Evolutionary conservation across 805 yeast genomes (phyloP).

Genomic region (Cyberlindnera xishuangbannaensis): DNA sequence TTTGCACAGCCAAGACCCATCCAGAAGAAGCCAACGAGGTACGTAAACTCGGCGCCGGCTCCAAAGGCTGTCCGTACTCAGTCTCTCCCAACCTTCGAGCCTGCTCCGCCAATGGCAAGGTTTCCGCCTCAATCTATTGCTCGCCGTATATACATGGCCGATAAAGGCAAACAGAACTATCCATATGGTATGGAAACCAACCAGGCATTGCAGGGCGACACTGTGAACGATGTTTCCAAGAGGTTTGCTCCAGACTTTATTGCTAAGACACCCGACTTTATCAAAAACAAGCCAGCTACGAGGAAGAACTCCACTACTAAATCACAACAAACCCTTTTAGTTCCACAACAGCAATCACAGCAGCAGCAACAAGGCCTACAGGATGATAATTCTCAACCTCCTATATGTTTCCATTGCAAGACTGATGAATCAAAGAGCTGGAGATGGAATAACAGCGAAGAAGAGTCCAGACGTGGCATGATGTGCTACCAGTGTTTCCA

Average conservation of each 20-base stretch:
- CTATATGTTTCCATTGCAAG: constrained; percentile 23
- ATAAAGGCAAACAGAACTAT: constrained; percentile 13
- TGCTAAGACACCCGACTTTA: constrained; percentile 9
- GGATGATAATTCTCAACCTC: constrained; percentile 14
- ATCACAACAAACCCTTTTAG: no score
- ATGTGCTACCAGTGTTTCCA: constrained; percentile 23
- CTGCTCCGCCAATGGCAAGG: constrained; percentile 17
- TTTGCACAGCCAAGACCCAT: constrained; percentile 15
- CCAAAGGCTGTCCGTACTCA: constrained; percentile 41
- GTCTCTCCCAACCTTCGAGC: constrained; percentile 33
- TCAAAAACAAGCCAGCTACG: constrained; percentile 1
- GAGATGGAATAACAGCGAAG: constrained; percentile 25
- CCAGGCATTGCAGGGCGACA: constrained; percentile 8
- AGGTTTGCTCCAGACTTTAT: constrained; percentile 26
- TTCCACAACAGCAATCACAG: no score
- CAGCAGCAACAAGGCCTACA: no score
- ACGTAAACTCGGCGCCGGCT: constrained; percentile 39
- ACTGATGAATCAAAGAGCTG: constrained; percentile 23
- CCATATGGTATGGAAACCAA: background rate
- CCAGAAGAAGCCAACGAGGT: constrained; percentile 21
- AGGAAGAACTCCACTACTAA: no score
- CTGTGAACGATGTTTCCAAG: constrained; percentile 16
- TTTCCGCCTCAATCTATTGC: constrained; percentile 26
- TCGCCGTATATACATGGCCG: constrained; percentile 24
- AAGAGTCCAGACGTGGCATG: constrained; percentile 20